Base-by-base conservation (phyloP, 106 monocot genomes). In the Triglochin maritima region DNA sequence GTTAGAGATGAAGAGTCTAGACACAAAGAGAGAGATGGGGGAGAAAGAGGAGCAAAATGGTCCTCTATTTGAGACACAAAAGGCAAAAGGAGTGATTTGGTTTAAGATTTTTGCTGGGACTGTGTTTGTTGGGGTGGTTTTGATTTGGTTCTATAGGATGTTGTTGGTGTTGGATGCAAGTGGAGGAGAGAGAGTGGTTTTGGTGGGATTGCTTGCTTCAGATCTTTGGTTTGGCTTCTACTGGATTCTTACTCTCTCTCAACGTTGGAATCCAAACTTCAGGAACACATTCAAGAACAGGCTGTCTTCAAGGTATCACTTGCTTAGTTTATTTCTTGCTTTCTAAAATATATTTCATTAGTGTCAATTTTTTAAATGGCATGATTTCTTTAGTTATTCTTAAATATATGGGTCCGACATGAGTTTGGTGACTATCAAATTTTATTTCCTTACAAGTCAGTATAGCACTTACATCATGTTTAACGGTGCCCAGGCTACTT, bases 161-260 rank as follows among this genome's bases (percentile, higher is more conserved):
- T 47, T 57, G 16, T 67, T 74, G 51, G 15, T 83, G 2, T 80
- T 73, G 7, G 53, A 61, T 9, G 62, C 43, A 9, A 66, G 82
- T n/a, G 48, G 66, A 52, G 64, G 49, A 2, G 69, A 74, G 46
- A 65, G 82, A 67, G 78, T 71, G 85, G 70, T 72, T 15, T 85
- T 85, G 89, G 46, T 78, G n/a, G 85, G 78, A 15, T 12, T 89
- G 60, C 57, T 76, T 16, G 72, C 72, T 9, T 75, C 89, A 48
- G 89, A 89, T 74, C 62, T 89, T 6, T 85, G 80, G 84, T 89
- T 76, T 56, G 80, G 73, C 4, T 67, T 85, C 70, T 82, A 89
- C 69, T 85, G 85, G 85, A 44, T 85, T 44, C 55, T 89, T 61
- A 83, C 81, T 3, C 80, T 75, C 47, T 83, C 83, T 11, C 75